These are phyloP conservation scores for Leptographium radiaticola DNA, from an alignment of 2,329 filamentous ascomycete genomes.

Conservation along the genomic window DNA sequence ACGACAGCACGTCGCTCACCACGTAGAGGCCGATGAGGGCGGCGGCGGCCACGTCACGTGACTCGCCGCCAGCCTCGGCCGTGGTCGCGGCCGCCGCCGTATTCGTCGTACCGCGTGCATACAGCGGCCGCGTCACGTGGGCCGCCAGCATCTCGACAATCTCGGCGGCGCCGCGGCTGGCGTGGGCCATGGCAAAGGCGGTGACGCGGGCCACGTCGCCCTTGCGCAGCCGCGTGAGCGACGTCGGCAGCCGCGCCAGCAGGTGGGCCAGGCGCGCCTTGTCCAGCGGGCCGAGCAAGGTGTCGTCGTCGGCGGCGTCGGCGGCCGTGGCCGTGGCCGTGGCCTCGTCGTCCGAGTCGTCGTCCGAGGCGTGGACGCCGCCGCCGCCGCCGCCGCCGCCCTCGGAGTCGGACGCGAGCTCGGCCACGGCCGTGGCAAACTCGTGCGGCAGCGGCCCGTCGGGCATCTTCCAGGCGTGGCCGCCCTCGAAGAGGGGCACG, in stretches of 20 bases:
- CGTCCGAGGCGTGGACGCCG: slow-evolving; percentile 70
- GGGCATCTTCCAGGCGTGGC: slow-evolving; percentile 65
- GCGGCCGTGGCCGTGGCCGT: slow-evolving; percentile 20
- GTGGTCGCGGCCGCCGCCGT: slow-evolving; percentile 50
- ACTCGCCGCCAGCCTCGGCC: slow-evolving; percentile 15
- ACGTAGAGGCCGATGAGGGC: slow-evolving; percentile 74
- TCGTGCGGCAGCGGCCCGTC: slow-evolving; percentile 66
- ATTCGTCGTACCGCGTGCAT: too few species aligned
- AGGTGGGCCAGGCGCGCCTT: slow-evolving; percentile 77
- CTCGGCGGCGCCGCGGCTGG: slow-evolving; percentile 74
- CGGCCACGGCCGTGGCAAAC: slow-evolving; percentile 61
- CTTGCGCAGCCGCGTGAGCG: slow-evolving; percentile 59
- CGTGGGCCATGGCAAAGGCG: slow-evolving; percentile 78
- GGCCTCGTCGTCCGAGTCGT: slow-evolving; percentile 48
- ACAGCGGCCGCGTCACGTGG: slow-evolving; percentile 69
- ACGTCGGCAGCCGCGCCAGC: slow-evolving; percentile 68
- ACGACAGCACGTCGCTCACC: slow-evolving; percentile 63
- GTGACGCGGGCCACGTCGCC: slow-evolving; percentile 80
- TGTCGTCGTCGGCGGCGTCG: slow-evolving; percentile 32
- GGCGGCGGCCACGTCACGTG: slow-evolving; percentile 52
- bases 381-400: too few species aligned
- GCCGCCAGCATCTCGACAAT: slow-evolving; percentile 78
- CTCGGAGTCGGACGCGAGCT: slow-evolving; percentile 72
- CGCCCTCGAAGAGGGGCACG: slow-evolving; percentile 60
- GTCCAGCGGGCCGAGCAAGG: slow-evolving; percentile 68